phyloP scores from a whole-genome alignment of 768 basidiomycete genomes.

The Ephemerocybe angulata region DNA sequence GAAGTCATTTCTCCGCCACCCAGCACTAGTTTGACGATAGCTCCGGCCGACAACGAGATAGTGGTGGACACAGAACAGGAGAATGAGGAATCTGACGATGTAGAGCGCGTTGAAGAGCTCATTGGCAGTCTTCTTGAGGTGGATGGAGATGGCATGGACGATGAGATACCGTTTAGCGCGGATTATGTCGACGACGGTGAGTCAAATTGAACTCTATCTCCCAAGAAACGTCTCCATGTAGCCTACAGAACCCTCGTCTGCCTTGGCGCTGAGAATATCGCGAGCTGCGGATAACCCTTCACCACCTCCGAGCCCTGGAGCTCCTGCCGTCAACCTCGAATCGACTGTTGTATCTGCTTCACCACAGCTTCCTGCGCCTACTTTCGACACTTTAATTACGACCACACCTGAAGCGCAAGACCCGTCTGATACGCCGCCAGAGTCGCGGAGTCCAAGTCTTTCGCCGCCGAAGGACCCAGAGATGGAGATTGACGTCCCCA shows the following conservation, averaged over 20 bases:
- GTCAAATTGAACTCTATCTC: conserved; percentile 13
- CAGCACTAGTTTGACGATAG: not conserved
- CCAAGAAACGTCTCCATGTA: not conserved
- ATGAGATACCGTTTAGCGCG: conserved; percentile 48
- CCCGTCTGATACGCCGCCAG: not conserved
- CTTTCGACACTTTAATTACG: too few species aligned
- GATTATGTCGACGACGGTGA: conserved; percentile 42
- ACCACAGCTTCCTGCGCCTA: too few species aligned
- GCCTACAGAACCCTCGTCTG: conserved; percentile 59
- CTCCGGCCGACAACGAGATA: not conserved
- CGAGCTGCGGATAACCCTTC: conserved; percentile 76
- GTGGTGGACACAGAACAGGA: not conserved
- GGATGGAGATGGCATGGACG: conserved; percentile 22
- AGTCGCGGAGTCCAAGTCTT: conserved; percentile 4
- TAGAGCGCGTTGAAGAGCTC: conserved; percentile 23
- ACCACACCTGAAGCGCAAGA: too few species aligned
- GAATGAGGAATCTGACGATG: conserved; percentile 22
- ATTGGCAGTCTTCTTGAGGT: conserved; percentile 30
- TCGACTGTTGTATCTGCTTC: not conserved
- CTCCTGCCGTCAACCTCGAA: conserved; percentile 6
- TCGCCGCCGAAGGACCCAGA: conserved; percentile 1
- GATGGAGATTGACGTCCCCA: not conserved
- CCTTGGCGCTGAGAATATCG: conserved; percentile 61
- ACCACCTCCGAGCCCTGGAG: conserved; percentile 40
- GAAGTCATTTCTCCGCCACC: not conserved